A percentile compares a stretch with the other conserved stretches of the same genome.
phyloP scores from a whole-genome alignment of 805 yeast species.

The Torulaspora indica region DNA sequence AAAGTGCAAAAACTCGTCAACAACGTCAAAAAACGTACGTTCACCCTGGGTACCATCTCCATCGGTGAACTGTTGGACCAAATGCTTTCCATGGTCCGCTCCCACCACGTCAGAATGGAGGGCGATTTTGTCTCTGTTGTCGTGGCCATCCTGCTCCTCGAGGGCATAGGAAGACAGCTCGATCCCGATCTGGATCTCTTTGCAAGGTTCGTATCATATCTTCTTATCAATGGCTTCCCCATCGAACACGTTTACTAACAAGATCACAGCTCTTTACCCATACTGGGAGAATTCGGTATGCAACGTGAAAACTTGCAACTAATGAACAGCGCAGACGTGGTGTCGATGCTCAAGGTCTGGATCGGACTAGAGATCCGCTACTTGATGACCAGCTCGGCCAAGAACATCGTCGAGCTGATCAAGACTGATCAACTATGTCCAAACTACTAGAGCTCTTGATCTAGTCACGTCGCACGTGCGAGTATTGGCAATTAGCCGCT shows the following conservation, averaged over 20 bases:
- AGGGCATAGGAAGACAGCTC: slow-evolving; percentile 91
- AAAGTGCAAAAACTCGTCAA: slow-evolving; percentile 81
- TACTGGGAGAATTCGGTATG: slow-evolving; percentile 72
- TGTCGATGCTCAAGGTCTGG: slow-evolving; percentile 89
- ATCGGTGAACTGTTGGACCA: slow-evolving; percentile 87
- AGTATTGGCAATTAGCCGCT: slow-evolving; percentile 7
- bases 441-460: slow-evolving; percentile 41
- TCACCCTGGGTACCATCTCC: slow-evolving; percentile 85
- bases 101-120: slow-evolving; percentile 95
- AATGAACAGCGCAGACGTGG: slow-evolving; percentile 50
- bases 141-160: slow-evolving; percentile 85
- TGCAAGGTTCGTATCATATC: slow-evolving; percentile 80
- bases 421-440: slow-evolving; percentile 65
- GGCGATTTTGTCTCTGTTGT: slow-evolving; percentile 94
- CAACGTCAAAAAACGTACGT: slow-evolving; percentile 78
- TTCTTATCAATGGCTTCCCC: slow-evolving; percentile 33
- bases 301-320: slow-evolving; percentile 59
- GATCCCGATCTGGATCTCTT: slow-evolving; percentile 91
- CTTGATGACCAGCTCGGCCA: slow-evolving; percentile 74
- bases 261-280: slow-evolving; percentile 64
- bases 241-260: slow-evolving; percentile 12
- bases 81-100: slow-evolving; percentile 84
- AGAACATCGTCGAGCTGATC: slow-evolving; percentile 57
- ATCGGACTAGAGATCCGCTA: slow-evolving; percentile 83
- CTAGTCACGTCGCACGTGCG: slow-evolving; percentile 4